Evolutionary conservation across 495 filamentous ascomycete species (phyloP).

Genomic region (Niebla homalea): DNA sequence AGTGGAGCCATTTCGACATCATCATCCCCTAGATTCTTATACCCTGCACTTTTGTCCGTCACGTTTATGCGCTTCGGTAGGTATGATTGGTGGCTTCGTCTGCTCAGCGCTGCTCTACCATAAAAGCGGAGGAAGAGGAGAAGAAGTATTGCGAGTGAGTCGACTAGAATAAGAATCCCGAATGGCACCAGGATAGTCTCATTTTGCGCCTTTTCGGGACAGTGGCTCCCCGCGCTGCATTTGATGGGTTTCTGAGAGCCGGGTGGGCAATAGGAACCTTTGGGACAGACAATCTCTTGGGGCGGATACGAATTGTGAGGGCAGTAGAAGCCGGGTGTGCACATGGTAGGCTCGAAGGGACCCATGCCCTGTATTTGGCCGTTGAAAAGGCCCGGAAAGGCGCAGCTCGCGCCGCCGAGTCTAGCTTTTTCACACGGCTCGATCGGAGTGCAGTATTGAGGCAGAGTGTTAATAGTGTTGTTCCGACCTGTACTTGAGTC

Average conservation of each 20-base stretch:
- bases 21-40: constrained; percentile 11
- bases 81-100: background rate
- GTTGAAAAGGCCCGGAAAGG: too few species aligned
- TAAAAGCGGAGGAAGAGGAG: constrained; percentile 18
- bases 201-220: constrained; percentile 23
- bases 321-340: constrained; percentile 31
- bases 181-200: constrained; percentile 29
- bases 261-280: constrained; percentile 31
- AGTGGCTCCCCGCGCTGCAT: constrained; percentile 28
- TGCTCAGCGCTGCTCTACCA: constrained; percentile 2
- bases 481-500: constrained; percentile 25
- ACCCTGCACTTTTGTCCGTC: background rate
- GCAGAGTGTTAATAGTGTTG: constrained; percentile 31
- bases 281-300: constrained; percentile 25
- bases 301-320: constrained; percentile 20
- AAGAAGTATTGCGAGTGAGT: constrained; percentile 24
- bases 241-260: constrained; percentile 29
- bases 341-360: constrained; percentile 31
- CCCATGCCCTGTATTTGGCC: constrained; percentile 18
- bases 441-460: constrained; percentile 33
- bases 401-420: constrained; percentile 15
- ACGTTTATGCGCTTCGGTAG: background rate
- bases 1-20: constrained; percentile 1
- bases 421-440: constrained; percentile 25
- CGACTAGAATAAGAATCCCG: constrained; percentile 26